Evolutionary conservation across 495 filamentous ascomycete genomes (phyloP).

Genomic region (Oidiodendron maius): DNA sequence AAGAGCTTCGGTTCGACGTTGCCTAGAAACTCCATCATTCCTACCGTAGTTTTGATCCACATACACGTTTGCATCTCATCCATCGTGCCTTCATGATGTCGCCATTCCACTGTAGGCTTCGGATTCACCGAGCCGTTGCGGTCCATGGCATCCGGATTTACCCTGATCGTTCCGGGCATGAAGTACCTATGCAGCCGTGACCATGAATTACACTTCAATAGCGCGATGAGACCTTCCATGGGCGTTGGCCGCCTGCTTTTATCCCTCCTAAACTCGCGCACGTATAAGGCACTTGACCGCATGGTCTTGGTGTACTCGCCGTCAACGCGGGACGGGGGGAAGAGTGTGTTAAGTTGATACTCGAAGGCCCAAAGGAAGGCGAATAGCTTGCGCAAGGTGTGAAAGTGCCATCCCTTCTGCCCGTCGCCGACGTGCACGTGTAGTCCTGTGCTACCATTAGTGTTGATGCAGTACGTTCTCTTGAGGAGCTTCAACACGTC

Average conservation of each 20-base stretch:
- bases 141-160: neutral
- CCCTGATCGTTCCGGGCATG: neutral
- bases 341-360: conserved; percentile 29
- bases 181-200: neutral
- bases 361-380: conserved; percentile 33
- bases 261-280: neutral
- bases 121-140: neutral
- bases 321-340: conserved; percentile 9
- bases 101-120: conserved; percentile 36
- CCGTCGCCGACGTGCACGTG: conserved; percentile 35
- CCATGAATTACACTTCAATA: neutral
- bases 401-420: conserved; percentile 17
- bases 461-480: conserved; percentile 20
- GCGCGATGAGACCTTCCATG: neutral
- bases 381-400: conserved; percentile 26
- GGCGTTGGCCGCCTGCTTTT: neutral
- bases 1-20: neutral
- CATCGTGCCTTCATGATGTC: conserved; percentile 23
- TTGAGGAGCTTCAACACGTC: conserved; percentile 17
- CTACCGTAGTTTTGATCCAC: neutral
- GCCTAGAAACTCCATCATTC: neutral
- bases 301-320: neutral
- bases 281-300: neutral
- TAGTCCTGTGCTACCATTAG: conserved; percentile 29
- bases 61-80: neutral